Conservation (phyloP, 2,329 filamentous ascomycete genomes). For the Geosmithia morbida region DNA sequence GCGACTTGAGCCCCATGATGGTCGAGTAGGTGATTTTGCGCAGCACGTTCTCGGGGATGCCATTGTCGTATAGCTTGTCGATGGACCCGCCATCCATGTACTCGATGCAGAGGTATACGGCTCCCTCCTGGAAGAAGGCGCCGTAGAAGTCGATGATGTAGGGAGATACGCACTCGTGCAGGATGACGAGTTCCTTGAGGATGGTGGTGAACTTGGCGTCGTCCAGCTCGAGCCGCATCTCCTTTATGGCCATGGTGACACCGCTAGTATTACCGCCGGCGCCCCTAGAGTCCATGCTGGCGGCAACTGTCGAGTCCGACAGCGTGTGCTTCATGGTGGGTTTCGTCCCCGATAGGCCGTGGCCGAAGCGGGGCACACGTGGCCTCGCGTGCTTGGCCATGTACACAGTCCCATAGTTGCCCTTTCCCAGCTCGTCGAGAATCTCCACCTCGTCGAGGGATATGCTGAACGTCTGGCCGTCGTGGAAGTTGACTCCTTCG, state of each 20-base stretch:
- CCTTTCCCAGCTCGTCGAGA: conserved; percentile 85
- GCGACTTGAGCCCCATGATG: conserved; percentile 75
- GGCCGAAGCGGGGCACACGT: conserved; percentile 40
- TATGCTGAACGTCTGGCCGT: conserved; percentile 80
- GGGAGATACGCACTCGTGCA: conserved; percentile 87
- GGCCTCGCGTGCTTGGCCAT: conserved; percentile 78
- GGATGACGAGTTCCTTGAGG: conserved; percentile 90
- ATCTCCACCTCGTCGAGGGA: conserved; percentile 93
- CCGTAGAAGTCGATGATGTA: conserved; percentile 99
- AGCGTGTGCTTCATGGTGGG: conserved; percentile 19
- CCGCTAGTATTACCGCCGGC: conserved; percentile 43
- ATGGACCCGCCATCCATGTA: conserved; percentile 98
- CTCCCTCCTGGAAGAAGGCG: conserved; percentile 96
- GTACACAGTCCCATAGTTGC: conserved; percentile 97
- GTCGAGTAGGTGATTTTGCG: conserved; percentile 85
- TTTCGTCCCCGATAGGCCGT: conserved; percentile 38
- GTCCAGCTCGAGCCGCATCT: conserved; percentile 88
- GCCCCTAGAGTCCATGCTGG: conserved; percentile 5
- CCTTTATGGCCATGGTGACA: conserved; percentile 97
- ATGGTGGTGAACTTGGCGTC: conserved; percentile 96
- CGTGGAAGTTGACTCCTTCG: conserved; percentile 82
- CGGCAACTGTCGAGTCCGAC: conserved; percentile 15
- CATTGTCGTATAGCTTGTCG: conserved; percentile 85
- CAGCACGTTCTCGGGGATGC: conserved; percentile 77
- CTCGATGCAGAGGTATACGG: conserved; percentile 98